phyloP scores from a whole-genome alignment of 345 rosid genomes.

The Sisymbrium altissimum region DNA sequence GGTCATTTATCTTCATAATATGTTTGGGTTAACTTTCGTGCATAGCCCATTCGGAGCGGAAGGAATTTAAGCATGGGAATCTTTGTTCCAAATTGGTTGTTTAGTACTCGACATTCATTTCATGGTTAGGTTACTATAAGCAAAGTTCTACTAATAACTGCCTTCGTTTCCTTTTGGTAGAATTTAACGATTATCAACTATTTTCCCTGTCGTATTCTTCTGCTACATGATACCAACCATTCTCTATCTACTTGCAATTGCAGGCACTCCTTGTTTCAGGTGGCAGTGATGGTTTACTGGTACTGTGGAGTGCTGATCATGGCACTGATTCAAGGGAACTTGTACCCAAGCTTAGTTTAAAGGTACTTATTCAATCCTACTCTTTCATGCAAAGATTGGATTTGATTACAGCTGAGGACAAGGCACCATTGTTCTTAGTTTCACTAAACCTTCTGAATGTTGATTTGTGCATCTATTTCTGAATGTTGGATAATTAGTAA shows the following conservation, averaged over 20 bases:
- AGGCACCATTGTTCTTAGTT: conserved; percentile 6
- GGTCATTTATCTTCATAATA: neutral
- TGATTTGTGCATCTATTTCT: conserved; percentile 12
- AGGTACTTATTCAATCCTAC: conserved; percentile 45
- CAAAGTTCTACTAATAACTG: neutral
- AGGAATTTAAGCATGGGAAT: neutral
- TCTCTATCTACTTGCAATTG: conserved; percentile 32
- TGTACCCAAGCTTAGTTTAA: conserved; percentile 95
- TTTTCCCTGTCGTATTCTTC: conserved; percentile 2
- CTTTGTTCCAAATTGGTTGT: neutral
- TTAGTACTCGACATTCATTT: neutral
- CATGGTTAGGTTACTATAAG: conserved; percentile 12
- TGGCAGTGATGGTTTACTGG: conserved; percentile 92
- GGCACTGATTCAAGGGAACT: conserved; percentile 93
- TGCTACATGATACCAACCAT: conserved; percentile 13
- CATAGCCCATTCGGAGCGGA: neutral
- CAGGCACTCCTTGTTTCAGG: conserved; percentile 98
- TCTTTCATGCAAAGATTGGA: neutral
- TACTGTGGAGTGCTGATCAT: conserved; percentile 96
- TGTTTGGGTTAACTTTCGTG: conserved; percentile 2
- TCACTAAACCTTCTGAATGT: neutral
- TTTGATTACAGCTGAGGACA: neutral
- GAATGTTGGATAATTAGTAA: conserved; percentile 2
- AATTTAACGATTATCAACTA: neutral
- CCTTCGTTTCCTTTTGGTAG: neutral